A percentile compares a stretch with the other conserved stretches of the same genome.
Conservation (phyloP, 2,329 filamentous ascomycete genomes). For the Aspergillus sergii region DNA sequence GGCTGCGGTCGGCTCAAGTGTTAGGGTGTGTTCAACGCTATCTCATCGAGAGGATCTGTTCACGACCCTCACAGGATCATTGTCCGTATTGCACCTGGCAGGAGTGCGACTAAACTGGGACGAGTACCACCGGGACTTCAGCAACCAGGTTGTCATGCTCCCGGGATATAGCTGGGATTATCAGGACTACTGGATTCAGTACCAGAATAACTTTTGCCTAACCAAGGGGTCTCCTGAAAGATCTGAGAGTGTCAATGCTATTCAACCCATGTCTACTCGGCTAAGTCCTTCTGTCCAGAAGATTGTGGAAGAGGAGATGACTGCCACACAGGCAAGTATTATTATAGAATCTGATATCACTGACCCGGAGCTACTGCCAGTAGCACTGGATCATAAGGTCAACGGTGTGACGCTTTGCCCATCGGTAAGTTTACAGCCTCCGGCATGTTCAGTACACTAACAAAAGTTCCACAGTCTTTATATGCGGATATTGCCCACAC, state of each 20-base stretch:
- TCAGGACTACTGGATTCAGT: neutral
- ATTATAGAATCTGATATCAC: neutral
- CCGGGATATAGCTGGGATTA: neutral
- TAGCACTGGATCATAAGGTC: neutral
- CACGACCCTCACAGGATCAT: slow-evolving; percentile 40
- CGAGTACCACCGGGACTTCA: slow-evolving; percentile 45
- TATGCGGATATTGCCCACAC: neutral
- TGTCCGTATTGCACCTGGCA: slow-evolving; percentile 37
- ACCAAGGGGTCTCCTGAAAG: neutral
- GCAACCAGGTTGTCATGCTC: slow-evolving; percentile 28
- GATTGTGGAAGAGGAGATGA: neutral
- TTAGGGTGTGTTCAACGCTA: neutral
- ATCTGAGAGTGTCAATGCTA: neutral
- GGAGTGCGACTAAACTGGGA: slow-evolving; percentile 43
- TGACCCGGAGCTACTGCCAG: neutral
- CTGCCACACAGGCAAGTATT: neutral
- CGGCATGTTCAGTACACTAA: neutral
- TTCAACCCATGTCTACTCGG: neutral
- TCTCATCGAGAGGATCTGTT: slow-evolving; percentile 46
- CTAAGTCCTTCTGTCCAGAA: neutral
- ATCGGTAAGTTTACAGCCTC: neutral
- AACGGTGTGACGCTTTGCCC: neutral
- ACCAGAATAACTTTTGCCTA: neutral
- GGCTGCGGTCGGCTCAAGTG: slow-evolving; percentile 22
- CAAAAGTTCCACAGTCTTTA: neutral